Base-by-base conservation (phyloP, 1,139 yeast genomes). In the Kodamaea ohmeri region DNA sequence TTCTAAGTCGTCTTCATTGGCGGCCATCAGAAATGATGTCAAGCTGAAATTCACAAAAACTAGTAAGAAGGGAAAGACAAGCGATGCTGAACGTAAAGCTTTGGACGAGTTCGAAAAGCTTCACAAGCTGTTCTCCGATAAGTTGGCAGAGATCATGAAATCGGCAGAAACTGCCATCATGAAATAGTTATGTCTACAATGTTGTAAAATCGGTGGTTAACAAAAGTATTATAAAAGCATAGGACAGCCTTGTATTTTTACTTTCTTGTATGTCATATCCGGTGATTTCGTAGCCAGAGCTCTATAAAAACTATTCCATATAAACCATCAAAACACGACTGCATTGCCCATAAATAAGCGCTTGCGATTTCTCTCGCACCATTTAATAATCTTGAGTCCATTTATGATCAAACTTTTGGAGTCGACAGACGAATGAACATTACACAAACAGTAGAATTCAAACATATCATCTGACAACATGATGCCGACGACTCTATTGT, bases 21-120 rank as follows among this genome's bases (percentile, higher is more conserved):
- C 82, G 4, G 56, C 73, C 3, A 65, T 83, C n/a, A 76, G 97
- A 58, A 72, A 76, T 9, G 77, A 76, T 27, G 73, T 76, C 9
- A 61, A 84, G 57, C 76, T 77, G 43, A 78, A 78, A 41, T 61
- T 84, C 48, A 78, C 80, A 47, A 65, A 68, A 26, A 51, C 53
- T 32, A 49, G 58, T 21, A 62, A 60, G 42, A 68, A 71, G 41
- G 69, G 73, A 39, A 80, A 80, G 53, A 71, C 78, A 39, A 72
- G 71, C 43, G 87, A 83, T 51, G 58, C 64, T 18, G 76, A 81
- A 34, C 71, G 67, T 43, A 78, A 75, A 49, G 60, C 74, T 22
- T 68, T 74, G 35, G 67, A 66, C 26, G 80, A 80, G 29, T 72
- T 85, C 37, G 96, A 89, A 51, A 75, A 76, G 46, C 48, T 82